Conservation (phyloP, 2,329 filamentous ascomycete species). For the Fusarium xylarioides region DNA sequence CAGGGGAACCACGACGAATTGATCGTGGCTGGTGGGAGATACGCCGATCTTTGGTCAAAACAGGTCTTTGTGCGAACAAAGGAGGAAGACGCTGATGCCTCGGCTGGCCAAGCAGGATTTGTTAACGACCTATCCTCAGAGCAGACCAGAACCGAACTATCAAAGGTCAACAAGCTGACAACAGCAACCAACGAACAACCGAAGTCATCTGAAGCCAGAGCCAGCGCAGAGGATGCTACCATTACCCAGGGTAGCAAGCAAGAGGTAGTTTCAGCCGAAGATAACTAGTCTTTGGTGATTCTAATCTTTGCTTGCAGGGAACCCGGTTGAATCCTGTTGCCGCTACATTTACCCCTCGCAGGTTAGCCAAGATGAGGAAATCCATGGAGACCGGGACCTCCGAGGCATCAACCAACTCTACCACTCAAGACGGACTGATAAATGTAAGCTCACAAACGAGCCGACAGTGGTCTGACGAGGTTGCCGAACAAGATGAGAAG, state of each 20-base stretch:
- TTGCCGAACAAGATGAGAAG: conserved; percentile 38
- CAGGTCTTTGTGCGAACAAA: conserved; percentile 65
- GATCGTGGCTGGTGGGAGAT: conserved; percentile 66
- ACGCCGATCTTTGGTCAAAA: conserved; percentile 72
- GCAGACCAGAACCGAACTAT: conserved; percentile 47
- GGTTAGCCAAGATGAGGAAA: conserved; percentile 29
- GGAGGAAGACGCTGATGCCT: conserved; percentile 45
- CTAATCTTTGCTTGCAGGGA: conserved; percentile 57
- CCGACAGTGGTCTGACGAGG: conserved; percentile 45
- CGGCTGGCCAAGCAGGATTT: conserved; percentile 38
- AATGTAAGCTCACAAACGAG: conserved; percentile 26
- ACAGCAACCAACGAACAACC: conserved; percentile 33
- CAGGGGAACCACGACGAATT: conserved; percentile 69
- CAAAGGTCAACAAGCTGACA: conserved; percentile 46
- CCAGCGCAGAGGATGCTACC: conserved; percentile 38
- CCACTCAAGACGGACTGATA: neutral
- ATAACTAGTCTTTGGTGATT: conserved; percentile 46
- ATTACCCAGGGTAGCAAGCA: conserved; percentile 52
- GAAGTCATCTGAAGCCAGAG: conserved; percentile 33
- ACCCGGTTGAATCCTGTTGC: conserved; percentile 65
- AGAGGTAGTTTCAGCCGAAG: conserved; percentile 59
- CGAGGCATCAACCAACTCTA: conserved; percentile 19
- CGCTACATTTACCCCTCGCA: conserved; percentile 62
- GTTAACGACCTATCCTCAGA: conserved; percentile 52
- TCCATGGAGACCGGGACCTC: conserved; percentile 18